Evolutionary conservation across 2,329 filamentous ascomycete species (phyloP), one percentile per base, ranked within the genome.

Genomic region (Aspergillus texensis): DNA sequence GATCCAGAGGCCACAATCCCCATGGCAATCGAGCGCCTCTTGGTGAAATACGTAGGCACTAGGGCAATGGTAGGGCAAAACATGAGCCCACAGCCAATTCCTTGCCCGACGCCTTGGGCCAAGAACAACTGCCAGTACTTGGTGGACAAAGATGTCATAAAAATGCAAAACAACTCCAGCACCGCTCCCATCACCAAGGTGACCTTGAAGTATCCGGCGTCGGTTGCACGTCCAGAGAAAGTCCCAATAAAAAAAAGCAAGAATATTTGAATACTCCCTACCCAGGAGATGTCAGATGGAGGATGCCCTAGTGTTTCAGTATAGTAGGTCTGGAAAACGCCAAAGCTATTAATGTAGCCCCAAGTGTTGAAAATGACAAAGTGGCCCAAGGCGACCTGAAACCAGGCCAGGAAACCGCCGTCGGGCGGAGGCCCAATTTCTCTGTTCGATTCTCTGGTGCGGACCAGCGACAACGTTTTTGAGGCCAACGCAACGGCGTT

Each of bases 1-100:
- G 86, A 86, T 1, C 89, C 90, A 0, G 83, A 84, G 0, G 87
- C 86, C 11, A 82, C 82, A 9, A 89, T 80, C 0, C 86, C 86
- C 21, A 91, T 80, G 0, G 88, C 89, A 2, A 90, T 77, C 0
- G 83, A 83, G 4, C 85, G 81, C n/a, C 84, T 84, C n/a, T 75
- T 83, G 10, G 79, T 79, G 67, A 91, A 91, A 61, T 89, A 90
- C 0, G 86, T 88, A 16, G 85, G 80, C 11, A 87, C 77, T 26
- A 88, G 75, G n/a, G 84, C 81, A 39, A 86, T 69, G 21, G 81
- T 82, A 34, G 87, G 82, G 52, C 81, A 80, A 75, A 87, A 86
- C 68, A 88, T 77, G 58, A 87, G 73, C 1, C 86, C 82, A 68
- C 79, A 78, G 1, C 87, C 86, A 1, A 89, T 73, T 0, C 87